Percentiles rank a stretch among this genome's conserved stretches.
phyloP scores from a whole-genome alignment of 345 rosid species.

The Toxicodendron radicans region DNA sequence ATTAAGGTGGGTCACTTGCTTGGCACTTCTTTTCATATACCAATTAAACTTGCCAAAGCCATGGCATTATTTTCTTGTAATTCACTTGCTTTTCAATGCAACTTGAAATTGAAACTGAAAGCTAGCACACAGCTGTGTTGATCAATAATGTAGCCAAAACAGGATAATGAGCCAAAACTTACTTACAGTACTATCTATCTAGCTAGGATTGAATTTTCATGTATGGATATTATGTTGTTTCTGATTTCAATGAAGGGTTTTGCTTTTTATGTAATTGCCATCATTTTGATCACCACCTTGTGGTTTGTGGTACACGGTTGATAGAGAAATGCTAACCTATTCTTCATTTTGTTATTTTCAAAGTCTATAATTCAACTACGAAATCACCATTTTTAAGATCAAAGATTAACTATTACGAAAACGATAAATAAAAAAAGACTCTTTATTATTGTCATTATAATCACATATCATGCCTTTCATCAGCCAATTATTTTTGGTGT shows the following conservation, averaged over 20 bases:
- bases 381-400: neutral
- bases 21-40: neutral
- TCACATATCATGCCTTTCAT: neutral
- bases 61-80: neutral
- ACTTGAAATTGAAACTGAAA: constrained; percentile 12
- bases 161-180: neutral
- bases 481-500: neutral
- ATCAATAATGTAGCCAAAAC: constrained; percentile 3
- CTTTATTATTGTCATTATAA: neutral
- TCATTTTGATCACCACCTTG: neutral
- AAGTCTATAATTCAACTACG: neutral
- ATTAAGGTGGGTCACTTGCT: neutral
- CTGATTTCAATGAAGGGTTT: neutral
- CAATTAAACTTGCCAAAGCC: neutral
- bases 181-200: too few relatives aligned
- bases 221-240: neutral
- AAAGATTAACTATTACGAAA: too few relatives aligned
- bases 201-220: too few relatives aligned
- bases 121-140: neutral
- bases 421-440: too few relatives aligned
- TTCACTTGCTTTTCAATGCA: neutral
- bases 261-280: neutral
- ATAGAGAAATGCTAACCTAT: neutral
- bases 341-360: neutral
- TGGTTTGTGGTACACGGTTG: too few relatives aligned